These are phyloP conservation scores for Termitomyces sp. DNA, from an alignment of 768 basidiomycete genomes.

Conservation along the genomic window DNA sequence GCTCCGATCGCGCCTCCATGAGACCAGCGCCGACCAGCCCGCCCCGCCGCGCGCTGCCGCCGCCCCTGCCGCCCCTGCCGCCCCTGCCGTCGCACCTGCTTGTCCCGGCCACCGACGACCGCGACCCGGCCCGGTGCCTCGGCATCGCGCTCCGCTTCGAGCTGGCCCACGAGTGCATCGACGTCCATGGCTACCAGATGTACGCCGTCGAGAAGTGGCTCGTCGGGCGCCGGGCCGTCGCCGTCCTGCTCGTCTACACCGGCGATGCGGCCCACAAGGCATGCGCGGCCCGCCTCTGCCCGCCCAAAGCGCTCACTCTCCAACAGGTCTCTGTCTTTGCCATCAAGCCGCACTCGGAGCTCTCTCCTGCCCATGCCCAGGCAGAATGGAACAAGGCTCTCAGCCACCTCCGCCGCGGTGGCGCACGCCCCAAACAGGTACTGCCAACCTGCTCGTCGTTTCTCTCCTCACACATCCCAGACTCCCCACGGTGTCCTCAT, in stretches of 20 bases:
- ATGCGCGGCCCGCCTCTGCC: background rate
- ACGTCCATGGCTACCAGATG: slow-evolving; percentile 65
- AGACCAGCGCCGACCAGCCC: background rate
- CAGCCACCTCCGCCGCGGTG: slow-evolving; percentile 57
- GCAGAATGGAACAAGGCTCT: slow-evolving; percentile 58
- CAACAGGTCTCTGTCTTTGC: slow-evolving; percentile 55
- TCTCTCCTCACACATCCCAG: slow-evolving; percentile 19
- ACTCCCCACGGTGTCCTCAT: slow-evolving; percentile 66
- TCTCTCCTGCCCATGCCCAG: slow-evolving; percentile 38
- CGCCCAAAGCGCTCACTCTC: background rate
- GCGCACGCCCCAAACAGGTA: slow-evolving; percentile 67
- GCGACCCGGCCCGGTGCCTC: slow-evolving; percentile 8
- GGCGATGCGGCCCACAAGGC: slow-evolving; percentile 68
- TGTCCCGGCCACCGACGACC: slow-evolving; percentile 14
- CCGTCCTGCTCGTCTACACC: slow-evolving; percentile 69
- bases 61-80: slow-evolving; percentile 14
- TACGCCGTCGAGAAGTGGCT: slow-evolving; percentile 90
- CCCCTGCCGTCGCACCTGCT: slow-evolving; percentile 17
- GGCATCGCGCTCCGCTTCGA: slow-evolving; percentile 38
- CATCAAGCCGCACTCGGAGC: slow-evolving; percentile 37
- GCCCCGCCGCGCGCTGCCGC: slow-evolving; percentile 5
- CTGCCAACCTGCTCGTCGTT: too few relatives aligned
- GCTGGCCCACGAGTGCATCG: slow-evolving; percentile 38
- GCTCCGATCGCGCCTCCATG: background rate
- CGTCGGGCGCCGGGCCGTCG: slow-evolving; percentile 56